phyloP scores from a whole-genome alignment of 345 rosid species.

The Sapria himalayana region DNA sequence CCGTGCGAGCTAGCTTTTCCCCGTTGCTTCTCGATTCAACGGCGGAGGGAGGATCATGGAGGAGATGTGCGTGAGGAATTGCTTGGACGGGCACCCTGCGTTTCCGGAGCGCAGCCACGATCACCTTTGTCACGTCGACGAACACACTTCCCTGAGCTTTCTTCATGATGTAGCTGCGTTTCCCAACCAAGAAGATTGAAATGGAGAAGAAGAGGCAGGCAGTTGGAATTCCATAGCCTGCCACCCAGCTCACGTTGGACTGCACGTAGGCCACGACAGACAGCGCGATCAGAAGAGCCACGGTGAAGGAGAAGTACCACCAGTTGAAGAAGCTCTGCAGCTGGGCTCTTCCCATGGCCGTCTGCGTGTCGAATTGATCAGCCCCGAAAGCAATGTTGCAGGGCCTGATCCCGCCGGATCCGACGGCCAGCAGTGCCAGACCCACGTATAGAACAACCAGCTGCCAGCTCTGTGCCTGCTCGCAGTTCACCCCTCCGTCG shows the following conservation, averaged over 20 bases:
- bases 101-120: slow-evolving; percentile 24
- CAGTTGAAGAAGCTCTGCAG: slow-evolving; percentile 49
- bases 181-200: slow-evolving; percentile 22
- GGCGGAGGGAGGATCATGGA: slow-evolving; percentile 27
- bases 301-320: slow-evolving; percentile 53
- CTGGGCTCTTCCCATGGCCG: slow-evolving; percentile 21
- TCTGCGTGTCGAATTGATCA: slow-evolving; percentile 32
- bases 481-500: slow-evolving; percentile 11
- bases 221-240: slow-evolving; percentile 32
- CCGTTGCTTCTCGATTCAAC: slow-evolving; percentile 2
- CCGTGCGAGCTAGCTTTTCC: slow-evolving; percentile 16
- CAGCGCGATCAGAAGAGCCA: slow-evolving; percentile 29
- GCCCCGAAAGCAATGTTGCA: slow-evolving; percentile 39
- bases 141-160: slow-evolving; percentile 36
- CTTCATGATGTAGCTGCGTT: slow-evolving; percentile 18
- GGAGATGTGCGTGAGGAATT: neutral
- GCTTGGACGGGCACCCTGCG: neutral
- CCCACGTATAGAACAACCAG: slow-evolving; percentile 19
- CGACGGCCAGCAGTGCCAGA: slow-evolving; percentile 28
- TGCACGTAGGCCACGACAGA: slow-evolving; percentile 35
- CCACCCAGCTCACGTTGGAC: slow-evolving; percentile 36
- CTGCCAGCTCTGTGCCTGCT: slow-evolving; percentile 19
- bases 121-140: slow-evolving; percentile 27
- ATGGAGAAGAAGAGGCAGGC: slow-evolving; percentile 26
- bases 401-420: slow-evolving; percentile 33